Evolutionary conservation across 768 basidiomycete species (phyloP).

Genomic region (Podaxis pistillaris): DNA sequence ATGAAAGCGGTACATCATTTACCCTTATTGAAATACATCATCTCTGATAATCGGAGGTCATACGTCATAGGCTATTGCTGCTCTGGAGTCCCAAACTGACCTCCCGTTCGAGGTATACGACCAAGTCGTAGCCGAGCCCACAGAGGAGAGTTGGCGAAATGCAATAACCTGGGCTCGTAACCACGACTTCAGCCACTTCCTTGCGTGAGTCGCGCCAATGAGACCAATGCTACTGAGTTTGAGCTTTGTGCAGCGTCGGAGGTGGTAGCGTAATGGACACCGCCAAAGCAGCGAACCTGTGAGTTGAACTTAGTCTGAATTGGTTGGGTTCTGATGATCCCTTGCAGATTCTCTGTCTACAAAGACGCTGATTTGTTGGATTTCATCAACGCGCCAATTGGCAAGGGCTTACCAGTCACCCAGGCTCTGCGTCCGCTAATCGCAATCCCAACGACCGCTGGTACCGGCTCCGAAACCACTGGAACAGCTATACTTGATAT

Average conservation of each 20-base stretch:
- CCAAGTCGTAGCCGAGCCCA: slow-evolving; percentile 84
- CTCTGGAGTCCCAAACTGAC: slow-evolving; percentile 74
- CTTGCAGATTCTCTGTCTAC: slow-evolving; percentile 78
- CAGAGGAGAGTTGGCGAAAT: slow-evolving; percentile 83
- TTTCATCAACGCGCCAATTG: slow-evolving; percentile 95
- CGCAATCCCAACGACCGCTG: slow-evolving; percentile 72
- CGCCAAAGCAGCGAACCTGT: slow-evolving; percentile 93
- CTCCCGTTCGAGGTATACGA: slow-evolving; percentile 83
- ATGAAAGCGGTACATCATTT: slow-evolving; percentile 65
- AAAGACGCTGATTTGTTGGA: slow-evolving; percentile 91
- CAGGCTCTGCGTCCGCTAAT: slow-evolving; percentile 80
- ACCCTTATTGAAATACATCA: background rate
- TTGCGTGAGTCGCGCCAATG: slow-evolving; percentile 57
- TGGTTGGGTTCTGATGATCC: slow-evolving; percentile 7
- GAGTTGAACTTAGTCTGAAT: slow-evolving; percentile 18
- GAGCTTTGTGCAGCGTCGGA: slow-evolving; percentile 57
- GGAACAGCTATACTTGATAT: slow-evolving; percentile 94
- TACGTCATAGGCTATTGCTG: slow-evolving; percentile 60
- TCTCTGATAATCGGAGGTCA: background rate
- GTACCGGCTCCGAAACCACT: slow-evolving; percentile 94
- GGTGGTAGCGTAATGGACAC: slow-evolving; percentile 97
- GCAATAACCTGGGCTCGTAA: slow-evolving; percentile 87
- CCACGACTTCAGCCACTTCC: slow-evolving; percentile 90
- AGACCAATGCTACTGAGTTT: background rate
- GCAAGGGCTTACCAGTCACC: slow-evolving; percentile 84